These are phyloP conservation scores for Kregervanrija fluxuum DNA, from an alignment of 805 yeast species.

Conservation along the genomic window DNA sequence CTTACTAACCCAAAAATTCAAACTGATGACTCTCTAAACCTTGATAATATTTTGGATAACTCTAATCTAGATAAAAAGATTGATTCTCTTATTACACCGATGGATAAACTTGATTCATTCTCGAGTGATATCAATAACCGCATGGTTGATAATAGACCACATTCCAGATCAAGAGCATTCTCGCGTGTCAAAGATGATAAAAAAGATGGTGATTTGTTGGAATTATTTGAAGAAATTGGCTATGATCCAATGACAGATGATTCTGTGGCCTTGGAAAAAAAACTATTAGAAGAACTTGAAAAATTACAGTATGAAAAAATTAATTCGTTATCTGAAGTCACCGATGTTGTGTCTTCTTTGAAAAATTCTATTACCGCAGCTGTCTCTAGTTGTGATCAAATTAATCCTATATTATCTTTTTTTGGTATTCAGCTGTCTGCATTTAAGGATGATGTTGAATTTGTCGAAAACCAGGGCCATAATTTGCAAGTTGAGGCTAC, in stretches of 20 bases:
- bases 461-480: slow-evolving; percentile 66
- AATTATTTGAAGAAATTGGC: slow-evolving; percentile 66
- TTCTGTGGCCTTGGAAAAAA: slow-evolving; percentile 47
- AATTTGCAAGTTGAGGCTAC: slow-evolving; percentile 80
- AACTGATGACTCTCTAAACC: not conserved
- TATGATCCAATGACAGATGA: slow-evolving; percentile 65
- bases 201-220: slow-evolving; percentile 39
- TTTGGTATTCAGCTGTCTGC: slow-evolving; percentile 57
- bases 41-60: not conserved
- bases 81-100: slow-evolving; percentile 5
- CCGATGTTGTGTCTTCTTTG: slow-evolving; percentile 33
- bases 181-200: slow-evolving; percentile 19
- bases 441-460: slow-evolving; percentile 60
- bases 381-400: slow-evolving; percentile 43
- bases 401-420: slow-evolving; percentile 47
- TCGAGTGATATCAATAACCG: too few species aligned
- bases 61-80: slow-evolving; percentile 6
- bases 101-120: slow-evolving; percentile 1
- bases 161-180: slow-evolving; percentile 24
- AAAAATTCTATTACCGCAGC: slow-evolving; percentile 37
- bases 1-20: not conserved
- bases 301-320: slow-evolving; percentile 58
- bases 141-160: slow-evolving; percentile 1
- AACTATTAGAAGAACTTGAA: slow-evolving; percentile 52
- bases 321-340: slow-evolving; percentile 39